phyloP scores from a whole-genome alignment of 2,329 filamentous ascomycete genomes.

The Hypoxylon sp. region DNA sequence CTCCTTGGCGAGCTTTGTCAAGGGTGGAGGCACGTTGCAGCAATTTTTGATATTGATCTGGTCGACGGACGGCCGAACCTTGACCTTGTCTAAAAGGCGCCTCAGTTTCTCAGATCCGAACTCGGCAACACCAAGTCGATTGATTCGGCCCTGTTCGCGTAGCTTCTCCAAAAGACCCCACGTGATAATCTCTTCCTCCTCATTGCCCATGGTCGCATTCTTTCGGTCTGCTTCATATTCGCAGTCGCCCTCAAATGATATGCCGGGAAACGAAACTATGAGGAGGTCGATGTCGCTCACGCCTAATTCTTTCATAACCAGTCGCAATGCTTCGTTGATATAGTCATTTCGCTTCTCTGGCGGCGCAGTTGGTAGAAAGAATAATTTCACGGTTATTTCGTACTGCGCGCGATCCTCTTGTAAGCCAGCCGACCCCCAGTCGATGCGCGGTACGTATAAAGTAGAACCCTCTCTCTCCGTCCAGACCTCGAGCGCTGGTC shows the following conservation, averaged over 20 bases:
- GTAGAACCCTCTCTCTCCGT: conserved; percentile 73
- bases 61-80: conserved; percentile 84
- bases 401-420: conserved; percentile 87
- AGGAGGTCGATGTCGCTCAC: conserved; percentile 85
- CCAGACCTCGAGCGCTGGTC: conserved; percentile 70
- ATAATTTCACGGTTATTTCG: conserved; percentile 95
- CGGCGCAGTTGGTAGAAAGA: conserved; percentile 84
- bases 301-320: conserved; percentile 85
- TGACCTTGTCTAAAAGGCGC: conserved; percentile 80
- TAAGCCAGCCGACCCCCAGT: conserved; percentile 79
- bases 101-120: conserved; percentile 88
- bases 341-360: conserved; percentile 76
- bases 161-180: conserved; percentile 82
- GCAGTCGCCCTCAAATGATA: conserved; percentile 93
- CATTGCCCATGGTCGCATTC: conserved; percentile 73
- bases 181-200: conserved; percentile 77
- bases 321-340: conserved; percentile 81
- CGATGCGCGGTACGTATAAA: conserved; percentile 83
- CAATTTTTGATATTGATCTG: conserved; percentile 98
- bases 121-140: conserved; percentile 87
- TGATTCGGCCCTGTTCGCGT: conserved; percentile 78
- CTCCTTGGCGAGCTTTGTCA: conserved; percentile 86
- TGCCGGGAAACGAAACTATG: conserved; percentile 92
- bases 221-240: conserved; percentile 80
- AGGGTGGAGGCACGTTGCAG: conserved; percentile 92